These are phyloP conservation scores for Eruca vesicaria DNA, from an alignment of 441 rosid species.

Conservation along the genomic window DNA sequence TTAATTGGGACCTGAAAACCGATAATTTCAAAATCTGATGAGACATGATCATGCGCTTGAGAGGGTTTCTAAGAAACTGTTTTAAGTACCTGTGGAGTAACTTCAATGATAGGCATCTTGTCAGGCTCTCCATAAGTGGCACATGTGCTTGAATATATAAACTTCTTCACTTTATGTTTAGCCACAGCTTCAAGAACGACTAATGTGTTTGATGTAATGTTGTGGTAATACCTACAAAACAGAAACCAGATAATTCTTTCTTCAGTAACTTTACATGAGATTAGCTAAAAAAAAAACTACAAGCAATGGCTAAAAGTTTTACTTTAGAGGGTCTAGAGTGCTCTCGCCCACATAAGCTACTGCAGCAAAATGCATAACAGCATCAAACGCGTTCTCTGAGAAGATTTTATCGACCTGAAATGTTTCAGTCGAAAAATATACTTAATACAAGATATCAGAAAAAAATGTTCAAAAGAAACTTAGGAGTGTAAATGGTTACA, in stretches of 20 bases:
- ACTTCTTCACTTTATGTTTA: slow-evolving; percentile 51
- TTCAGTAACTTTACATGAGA: not conserved
- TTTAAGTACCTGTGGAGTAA: slow-evolving; percentile 48
- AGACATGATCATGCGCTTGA: slow-evolving; percentile 13
- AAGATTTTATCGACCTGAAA: slow-evolving; percentile 52
- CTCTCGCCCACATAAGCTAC: slow-evolving; percentile 71
- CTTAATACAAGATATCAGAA: not conserved
- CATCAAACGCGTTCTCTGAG: slow-evolving; percentile 57
- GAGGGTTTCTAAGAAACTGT: not conserved
- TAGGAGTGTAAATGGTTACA: slow-evolving; percentile 30
- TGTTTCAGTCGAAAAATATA: slow-evolving; percentile 2
- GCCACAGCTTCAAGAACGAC: slow-evolving; percentile 62
- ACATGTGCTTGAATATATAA: slow-evolving; percentile 67
- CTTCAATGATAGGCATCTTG: slow-evolving; percentile 56
- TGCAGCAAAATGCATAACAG: slow-evolving; percentile 69
- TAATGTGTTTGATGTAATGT: slow-evolving; percentile 59
- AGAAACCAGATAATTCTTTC: not conserved
- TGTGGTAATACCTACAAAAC: slow-evolving; percentile 53
- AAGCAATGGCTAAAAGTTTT: not conserved
- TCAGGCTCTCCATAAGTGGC: slow-evolving; percentile 66
- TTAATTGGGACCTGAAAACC: slow-evolving; percentile 49
- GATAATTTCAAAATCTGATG: not conserved
- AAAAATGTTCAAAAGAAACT: not conserved
- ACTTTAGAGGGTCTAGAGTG: slow-evolving; percentile 57
- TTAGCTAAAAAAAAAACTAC: not conserved